Base-by-base conservation (phyloP, 768 basidiomycete genomes). In the Pisolithus microcarpus region DNA sequence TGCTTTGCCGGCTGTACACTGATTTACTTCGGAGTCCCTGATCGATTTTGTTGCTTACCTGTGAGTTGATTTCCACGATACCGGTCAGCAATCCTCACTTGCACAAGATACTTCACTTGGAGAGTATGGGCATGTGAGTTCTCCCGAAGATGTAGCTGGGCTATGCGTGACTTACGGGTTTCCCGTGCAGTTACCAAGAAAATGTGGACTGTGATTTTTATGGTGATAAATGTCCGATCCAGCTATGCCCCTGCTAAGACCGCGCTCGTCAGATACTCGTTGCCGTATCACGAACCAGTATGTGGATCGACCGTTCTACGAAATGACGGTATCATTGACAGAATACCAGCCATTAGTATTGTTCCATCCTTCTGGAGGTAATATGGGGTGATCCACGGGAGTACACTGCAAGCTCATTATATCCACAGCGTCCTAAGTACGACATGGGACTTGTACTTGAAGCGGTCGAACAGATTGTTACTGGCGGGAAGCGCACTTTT, bases 51-150 rank as follows among this genome's bases (percentile, higher is more conserved):
- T 53, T 30, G 48, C 49, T 15, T 53, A 49, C 18, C 26, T 53
- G 52, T 49, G 21, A 40, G 52, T 45, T 30, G 43, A 5, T 7
- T 11, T 19, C 19, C 11, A 4, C 19, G 4, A 7, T 19, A n/a
- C 9, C 11, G 4, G 8, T 30, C 5, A 26, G 9, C 4, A 19
- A 1, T 21, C 10, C 42, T 21, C n/a, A 18, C 15, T 2, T 15
- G 5, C 34, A 34, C 19, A 43, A 53, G 52, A 2, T 53, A 49
- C 28, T 53, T 53, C 36, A 49, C 48, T 8, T 53, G 52, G 52
- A 48, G 52, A 18, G 45, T 53, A 45, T 53, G 46, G 47, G 38
- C 13, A 23, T 53, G 52, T 53, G 23, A n/a, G 18, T 42, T 19
- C 5, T 31, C 24, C 26, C 10, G 13, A 6, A 16, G 34, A 16